Evolutionary conservation across 108 stramenopile species (phyloP), one percentile per base, ranked within the genome.

Genomic region (Fragilariopsis cylindrus): DNA sequence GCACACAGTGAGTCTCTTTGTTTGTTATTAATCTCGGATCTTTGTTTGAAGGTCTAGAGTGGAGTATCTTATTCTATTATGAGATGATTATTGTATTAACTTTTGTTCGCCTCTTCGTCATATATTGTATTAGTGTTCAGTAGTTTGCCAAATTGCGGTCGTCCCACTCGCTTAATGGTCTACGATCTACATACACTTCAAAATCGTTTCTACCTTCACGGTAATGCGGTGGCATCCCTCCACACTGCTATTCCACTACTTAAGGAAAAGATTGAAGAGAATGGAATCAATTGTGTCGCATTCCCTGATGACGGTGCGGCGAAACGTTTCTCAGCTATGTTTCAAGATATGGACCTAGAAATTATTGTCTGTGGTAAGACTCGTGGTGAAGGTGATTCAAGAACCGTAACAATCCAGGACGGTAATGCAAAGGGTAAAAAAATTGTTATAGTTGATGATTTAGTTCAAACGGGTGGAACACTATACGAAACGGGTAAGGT

Each of bases 221-320:
- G 90, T 2, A 92, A 89, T 73, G 75, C 88, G 12, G 88, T 93
- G 8, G 91, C 95, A 3, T 86, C 86, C 41, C 79, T 96, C 9
- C 92, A 93, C 46, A 91, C 95, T 19, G 87, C 92, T 21, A 88
- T 96, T 57, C 95, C 95, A 7, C 67, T 91, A 4, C 82, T 96
- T 52, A 84, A 82, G 46, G 48, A 84, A 52, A 69, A 77, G 65
- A 70, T 92, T 40, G 65, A 78, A 60, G 64, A 64, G 16, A 45
- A 69, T 57, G 69, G 76, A 4, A 75, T 95, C n/a, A 70, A 91
- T 66, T 86, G 87, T 58, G 87, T 94, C 13, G 92, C 93, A 16
- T 96, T 96, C 60, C 96, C 96, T 41, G 96, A 96, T 70, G 96
- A 96, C 57, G 96, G 96, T 3, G 92, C 96, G 13, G 91, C 96